Evolutionary conservation across 106 monocot genomes (phyloP).

Genomic region (Apostasia ramifera): DNA sequence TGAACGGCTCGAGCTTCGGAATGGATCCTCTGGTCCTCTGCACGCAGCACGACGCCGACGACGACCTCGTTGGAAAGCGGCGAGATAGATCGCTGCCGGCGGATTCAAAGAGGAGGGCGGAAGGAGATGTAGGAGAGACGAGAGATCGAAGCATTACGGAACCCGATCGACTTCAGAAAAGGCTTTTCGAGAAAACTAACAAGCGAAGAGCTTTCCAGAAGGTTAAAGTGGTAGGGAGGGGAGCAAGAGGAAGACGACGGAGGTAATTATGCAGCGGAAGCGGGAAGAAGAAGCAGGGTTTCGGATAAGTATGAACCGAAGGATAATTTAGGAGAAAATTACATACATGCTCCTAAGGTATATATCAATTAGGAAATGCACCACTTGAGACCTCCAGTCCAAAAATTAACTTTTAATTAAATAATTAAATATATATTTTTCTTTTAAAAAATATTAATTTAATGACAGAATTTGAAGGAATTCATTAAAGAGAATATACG

Average conservation of each 20-base stretch:
- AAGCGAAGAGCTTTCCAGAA: too few species aligned
- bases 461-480: too few species aligned
- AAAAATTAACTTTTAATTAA: too few species aligned
- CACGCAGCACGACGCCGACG: constrained; percentile 16
- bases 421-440: too few species aligned
- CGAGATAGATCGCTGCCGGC: not conserved
- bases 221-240: too few species aligned
- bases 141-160: constrained; percentile 5
- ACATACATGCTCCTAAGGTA: too few species aligned
- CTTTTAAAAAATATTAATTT: too few species aligned
- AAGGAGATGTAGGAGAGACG: not conserved
- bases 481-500: too few species aligned
- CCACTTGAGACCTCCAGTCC: too few species aligned
- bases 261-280: not conserved
- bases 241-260: not conserved
- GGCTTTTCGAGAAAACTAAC: not conserved
- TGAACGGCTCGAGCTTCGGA: constrained; percentile 70
- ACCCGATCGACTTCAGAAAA: too few species aligned
- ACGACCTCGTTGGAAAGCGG: not conserved
- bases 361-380: too few species aligned
- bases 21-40: constrained; percentile 30
- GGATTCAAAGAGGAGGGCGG: not conserved
- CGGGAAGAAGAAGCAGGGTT: too few species aligned
- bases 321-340: not conserved
- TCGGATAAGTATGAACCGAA: not conserved